Base-by-base conservation (phyloP, 306 rosid genomes). In the Phaseolus lunatus region DNA sequence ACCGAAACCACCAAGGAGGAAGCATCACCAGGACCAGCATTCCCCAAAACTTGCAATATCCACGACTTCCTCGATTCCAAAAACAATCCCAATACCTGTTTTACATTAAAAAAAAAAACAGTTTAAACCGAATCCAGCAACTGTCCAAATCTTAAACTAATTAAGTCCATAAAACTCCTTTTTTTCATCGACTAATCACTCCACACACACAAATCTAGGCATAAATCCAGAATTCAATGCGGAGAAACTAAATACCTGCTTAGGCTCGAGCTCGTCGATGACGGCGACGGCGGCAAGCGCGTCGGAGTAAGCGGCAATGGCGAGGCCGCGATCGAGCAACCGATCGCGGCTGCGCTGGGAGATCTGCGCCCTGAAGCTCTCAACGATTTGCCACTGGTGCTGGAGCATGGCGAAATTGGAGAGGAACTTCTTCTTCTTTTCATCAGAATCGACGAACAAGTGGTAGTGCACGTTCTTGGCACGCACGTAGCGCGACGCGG, bases 301-400 rank as follows among this genome's bases (percentile, higher is more conserved):
- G 64, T 95, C 98, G 5, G 98, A 90, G 58, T 87, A 92, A 14
- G 96, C 84, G 2, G 78, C 76, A 10, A 92, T 72, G 15, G 77
- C 69, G 12, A 95, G 94, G 37, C 90, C 91, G 14, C 91, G 90
- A 75, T 92, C 97, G 27, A 85, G 87, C 47, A 95, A 80, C 31
- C 96, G 87, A 29, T 95, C 99, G 3, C 97, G 87, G 61, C 96
- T 87, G 20, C 97, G 90, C 90, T 91, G 99, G 0, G 99, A 95
- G 91, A 95, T 95, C 92, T 95, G 99, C 26, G 83, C 70, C 66
- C 87, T 89, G 84, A 95, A 92, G 85, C 95, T 91, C 82, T 95
- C 97, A 8, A 95, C 99, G 31, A 95, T 92, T 89, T 95, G 99
- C 97, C 97, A 95, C 56, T 95, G 99, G 53, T 92, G 99, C 86